These are phyloP conservation scores for Debaryomycetaceae sp. DNA, from an alignment of 1,139 yeast genomes.

Conservation along the genomic window DNA sequence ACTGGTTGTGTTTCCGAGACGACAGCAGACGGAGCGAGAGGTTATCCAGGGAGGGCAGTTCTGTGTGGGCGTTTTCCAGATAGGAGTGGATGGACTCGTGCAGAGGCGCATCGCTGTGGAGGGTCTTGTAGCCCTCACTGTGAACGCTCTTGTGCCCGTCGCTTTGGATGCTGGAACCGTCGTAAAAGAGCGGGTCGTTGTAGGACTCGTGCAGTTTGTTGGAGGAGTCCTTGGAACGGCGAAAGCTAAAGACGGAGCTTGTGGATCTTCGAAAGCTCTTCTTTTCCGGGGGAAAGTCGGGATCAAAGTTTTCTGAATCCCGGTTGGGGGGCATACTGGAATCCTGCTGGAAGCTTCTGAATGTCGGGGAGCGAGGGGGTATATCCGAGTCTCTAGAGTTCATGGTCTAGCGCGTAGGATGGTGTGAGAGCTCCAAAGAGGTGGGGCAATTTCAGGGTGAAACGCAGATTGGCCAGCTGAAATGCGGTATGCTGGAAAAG, in stretches of 20 bases:
- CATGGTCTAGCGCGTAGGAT: no score
- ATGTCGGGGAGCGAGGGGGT: no score
- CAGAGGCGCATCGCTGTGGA: background rate
- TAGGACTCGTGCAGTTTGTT: slow-evolving; percentile 8
- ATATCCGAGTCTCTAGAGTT: no score
- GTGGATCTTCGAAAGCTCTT: slow-evolving; percentile 19
- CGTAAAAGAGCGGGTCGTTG: slow-evolving; percentile 27
- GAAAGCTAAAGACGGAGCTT: slow-evolving; percentile 29
- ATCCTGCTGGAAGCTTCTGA: no score
- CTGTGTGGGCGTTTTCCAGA: background rate
- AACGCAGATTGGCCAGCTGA: no score
- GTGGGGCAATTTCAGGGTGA: no score
- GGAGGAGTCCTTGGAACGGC: slow-evolving; percentile 14
- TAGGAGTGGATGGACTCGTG: background rate
- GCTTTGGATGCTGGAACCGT: slow-evolving; percentile 17
- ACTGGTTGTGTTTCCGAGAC: background rate
- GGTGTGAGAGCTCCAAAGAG: no score
- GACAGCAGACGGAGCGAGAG: background rate
- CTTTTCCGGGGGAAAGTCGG: slow-evolving; percentile 2
- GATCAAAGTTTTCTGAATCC: no score
- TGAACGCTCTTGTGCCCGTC: slow-evolving; percentile 3
- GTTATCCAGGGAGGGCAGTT: background rate
- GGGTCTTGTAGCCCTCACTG: slow-evolving; percentile 1
- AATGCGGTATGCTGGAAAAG: no score
- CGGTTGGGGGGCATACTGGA: no score